Percentiles rank a stretch among this genome's conserved stretches.
Conservation (phyloP, 1,284 basidiomycete genomes). For the Leccinum pachyderme region DNA sequence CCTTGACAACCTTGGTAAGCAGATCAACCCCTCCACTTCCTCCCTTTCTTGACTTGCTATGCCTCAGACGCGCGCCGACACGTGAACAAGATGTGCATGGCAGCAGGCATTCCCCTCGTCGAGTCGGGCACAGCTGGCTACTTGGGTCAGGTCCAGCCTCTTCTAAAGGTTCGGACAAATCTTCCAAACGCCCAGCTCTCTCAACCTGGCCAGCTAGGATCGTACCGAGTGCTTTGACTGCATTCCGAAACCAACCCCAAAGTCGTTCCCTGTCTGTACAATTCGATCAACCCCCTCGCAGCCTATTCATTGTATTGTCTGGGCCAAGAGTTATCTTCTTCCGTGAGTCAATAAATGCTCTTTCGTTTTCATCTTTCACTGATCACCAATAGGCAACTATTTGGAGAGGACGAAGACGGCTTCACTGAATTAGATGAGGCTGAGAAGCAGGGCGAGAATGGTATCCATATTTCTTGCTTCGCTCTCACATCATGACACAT, state of each 20-base stretch:
- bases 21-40: not conserved
- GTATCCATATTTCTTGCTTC: conserved; percentile 36
- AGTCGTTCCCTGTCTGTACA: conserved; percentile 97
- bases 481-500: not conserved
- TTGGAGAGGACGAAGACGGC: conserved; percentile 87
- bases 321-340: conserved; percentile 98
- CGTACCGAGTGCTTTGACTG: conserved; percentile 92
- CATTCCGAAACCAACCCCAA: conserved; percentile 84
- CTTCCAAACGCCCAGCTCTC: not conserved
- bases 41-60: not conserved
- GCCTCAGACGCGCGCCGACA: conserved; percentile 80
- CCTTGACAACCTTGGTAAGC: conserved; percentile 88
- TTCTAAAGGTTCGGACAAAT: conserved; percentile 55
- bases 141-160: conserved; percentile 80
- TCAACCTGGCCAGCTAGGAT: conserved; percentile 48
- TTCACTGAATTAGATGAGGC: conserved; percentile 81
- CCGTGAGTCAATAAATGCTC: conserved; percentile 55
- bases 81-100: conserved; percentile 97
- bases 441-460: conserved; percentile 85
- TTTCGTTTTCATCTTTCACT: not conserved
- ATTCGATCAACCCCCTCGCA: conserved; percentile 97
- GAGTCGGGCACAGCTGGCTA: conserved; percentile 98
- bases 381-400: conserved; percentile 72
- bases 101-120: conserved; percentile 85
- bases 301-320: conserved; percentile 98